These are phyloP conservation scores for Senna siamea DNA, from an alignment of 306 rosid genomes.

Conservation along the genomic window DNA sequence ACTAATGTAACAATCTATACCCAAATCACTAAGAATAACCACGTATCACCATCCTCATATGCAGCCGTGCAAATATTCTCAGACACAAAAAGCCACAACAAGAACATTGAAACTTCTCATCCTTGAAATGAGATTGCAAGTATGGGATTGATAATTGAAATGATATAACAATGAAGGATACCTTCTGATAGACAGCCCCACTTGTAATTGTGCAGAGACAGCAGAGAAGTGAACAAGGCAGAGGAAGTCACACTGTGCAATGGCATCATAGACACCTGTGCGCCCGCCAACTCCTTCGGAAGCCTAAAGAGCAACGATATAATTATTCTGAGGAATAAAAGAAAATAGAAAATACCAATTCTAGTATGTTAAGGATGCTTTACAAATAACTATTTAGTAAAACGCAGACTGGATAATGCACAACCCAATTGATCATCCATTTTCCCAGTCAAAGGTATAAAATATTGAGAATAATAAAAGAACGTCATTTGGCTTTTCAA, in stretches of 20 bases:
- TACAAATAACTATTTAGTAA: neutral
- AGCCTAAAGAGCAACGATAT: slow-evolving; percentile 44
- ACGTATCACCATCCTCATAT: neutral
- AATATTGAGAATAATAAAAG: neutral
- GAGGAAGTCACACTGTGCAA: slow-evolving; percentile 83
- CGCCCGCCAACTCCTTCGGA: slow-evolving; percentile 57
- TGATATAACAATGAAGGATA: neutral
- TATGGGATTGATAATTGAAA: slow-evolving; percentile 3
- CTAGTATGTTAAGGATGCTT: neutral
- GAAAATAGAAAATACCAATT: neutral
- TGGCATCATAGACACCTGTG: slow-evolving; percentile 76
- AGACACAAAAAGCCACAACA: neutral
- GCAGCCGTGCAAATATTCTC: neutral
- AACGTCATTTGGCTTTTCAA: neutral
- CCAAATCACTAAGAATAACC: slow-evolving; percentile 5
- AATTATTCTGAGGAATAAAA: neutral
- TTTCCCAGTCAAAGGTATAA: neutral
- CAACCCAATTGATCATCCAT: neutral
- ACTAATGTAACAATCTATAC: neutral
- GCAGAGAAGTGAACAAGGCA: slow-evolving; percentile 58
- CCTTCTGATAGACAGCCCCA: slow-evolving; percentile 32
- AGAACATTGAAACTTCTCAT: neutral
- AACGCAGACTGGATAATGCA: neutral
- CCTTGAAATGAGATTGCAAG: neutral
- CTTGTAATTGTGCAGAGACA: slow-evolving; percentile 10